Evolutionary conservation across 306 rosid species (phyloP).

Genomic region (Dalbergia oliveri): DNA sequence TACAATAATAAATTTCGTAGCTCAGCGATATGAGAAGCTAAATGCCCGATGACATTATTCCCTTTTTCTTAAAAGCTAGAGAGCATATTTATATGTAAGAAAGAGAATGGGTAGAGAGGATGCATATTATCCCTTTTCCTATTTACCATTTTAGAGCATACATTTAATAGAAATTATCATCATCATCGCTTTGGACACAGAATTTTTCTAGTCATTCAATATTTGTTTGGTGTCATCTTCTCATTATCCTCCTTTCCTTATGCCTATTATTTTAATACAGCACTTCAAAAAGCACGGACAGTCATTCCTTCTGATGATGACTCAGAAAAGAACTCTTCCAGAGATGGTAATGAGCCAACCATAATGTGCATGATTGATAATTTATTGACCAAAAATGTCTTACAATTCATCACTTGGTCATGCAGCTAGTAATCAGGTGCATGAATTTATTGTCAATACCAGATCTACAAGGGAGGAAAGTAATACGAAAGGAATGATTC

Average conservation of each 20-base stretch:
- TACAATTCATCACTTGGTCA: constrained; percentile 35
- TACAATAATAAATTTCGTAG: too few species aligned
- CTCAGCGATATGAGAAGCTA: too few species aligned
- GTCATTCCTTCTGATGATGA: constrained; percentile 56
- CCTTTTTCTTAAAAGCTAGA: too few species aligned
- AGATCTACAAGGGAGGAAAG: constrained; percentile 40
- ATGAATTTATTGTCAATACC: constrained; percentile 23
- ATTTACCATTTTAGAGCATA: constrained; percentile 14
- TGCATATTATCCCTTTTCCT: neutral
- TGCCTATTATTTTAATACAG: constrained; percentile 50
- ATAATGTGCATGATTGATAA: constrained; percentile 7
- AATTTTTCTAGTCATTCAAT: constrained; percentile 4
- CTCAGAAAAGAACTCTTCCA: constrained; percentile 50
- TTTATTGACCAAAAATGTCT: constrained; percentile 23
- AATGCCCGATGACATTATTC: too few species aligned
- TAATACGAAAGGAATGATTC: constrained; percentile 83
- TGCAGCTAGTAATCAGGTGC: constrained; percentile 47
- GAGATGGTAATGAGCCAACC: constrained; percentile 54
- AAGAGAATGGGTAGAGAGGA: too few species aligned
- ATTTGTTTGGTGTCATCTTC: constrained; percentile 1
- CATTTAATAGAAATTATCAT: neutral
- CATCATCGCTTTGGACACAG: neutral
- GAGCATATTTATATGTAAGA: too few species aligned
- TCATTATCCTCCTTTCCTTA: constrained; percentile 14
- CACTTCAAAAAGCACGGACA: constrained; percentile 66